Conservation (phyloP, 2,329 filamentous ascomycete genomes). For the Pestalotiopsis sp. region DNA sequence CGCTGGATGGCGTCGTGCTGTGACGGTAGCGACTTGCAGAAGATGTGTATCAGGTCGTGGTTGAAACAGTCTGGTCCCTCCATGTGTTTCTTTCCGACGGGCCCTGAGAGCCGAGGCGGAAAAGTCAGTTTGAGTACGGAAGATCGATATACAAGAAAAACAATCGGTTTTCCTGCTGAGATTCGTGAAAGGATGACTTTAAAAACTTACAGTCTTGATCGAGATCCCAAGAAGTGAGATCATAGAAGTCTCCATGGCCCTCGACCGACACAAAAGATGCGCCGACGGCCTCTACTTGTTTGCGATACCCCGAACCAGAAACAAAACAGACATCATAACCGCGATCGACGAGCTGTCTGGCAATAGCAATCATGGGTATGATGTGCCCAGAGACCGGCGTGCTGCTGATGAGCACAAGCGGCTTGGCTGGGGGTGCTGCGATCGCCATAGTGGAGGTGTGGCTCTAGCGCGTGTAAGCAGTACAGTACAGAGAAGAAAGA, state of each 20-base stretch:
- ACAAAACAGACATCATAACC: constrained; percentile 20
- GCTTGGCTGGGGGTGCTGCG: constrained; percentile 11
- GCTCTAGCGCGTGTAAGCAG: not conserved
- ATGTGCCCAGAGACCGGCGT: constrained; percentile 23
- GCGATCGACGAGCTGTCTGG: constrained; percentile 26
- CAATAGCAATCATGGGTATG: constrained; percentile 27
- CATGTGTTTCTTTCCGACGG: constrained; percentile 1
- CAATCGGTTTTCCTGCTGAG: too few relatives aligned
- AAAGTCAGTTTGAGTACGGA: not conserved
- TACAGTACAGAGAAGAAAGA: not conserved
- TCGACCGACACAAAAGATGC: constrained; percentile 17
- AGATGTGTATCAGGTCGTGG: constrained; percentile 15
- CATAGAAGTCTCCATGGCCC: constrained; percentile 14
- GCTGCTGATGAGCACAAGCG: constrained; percentile 20
- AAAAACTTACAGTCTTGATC: constrained; percentile 10
- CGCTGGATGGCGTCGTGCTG: constrained; percentile 15
- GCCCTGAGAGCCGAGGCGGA: not conserved
- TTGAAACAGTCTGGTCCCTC: constrained; percentile 15
- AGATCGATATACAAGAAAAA: not conserved
- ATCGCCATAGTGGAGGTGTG: not conserved
- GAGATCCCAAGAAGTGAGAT: constrained; percentile 15
- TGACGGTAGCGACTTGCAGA: constrained; percentile 15
- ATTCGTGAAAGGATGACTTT: too few relatives aligned
- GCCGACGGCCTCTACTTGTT: constrained; percentile 19
- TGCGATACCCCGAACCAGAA: constrained; percentile 17